Base-by-base conservation (phyloP, 1,139 yeast genomes). In the Zygoascus meyerae region DNA sequence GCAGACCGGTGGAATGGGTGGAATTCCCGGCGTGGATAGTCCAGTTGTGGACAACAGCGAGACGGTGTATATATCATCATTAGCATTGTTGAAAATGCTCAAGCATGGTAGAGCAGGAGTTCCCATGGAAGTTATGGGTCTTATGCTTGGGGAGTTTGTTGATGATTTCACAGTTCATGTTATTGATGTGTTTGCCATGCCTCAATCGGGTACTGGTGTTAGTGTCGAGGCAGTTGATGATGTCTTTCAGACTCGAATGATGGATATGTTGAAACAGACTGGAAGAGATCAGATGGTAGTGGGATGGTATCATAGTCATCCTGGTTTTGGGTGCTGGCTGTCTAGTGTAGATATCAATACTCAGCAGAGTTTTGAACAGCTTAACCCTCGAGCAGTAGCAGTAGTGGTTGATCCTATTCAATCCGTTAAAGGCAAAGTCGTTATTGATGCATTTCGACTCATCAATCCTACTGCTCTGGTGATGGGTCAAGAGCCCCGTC, bases 71-170 rank as follows among this genome's bases (percentile, higher is more conserved):
- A 89, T 94, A 50, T 92, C 98, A 33, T 89, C 97, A 34, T 75
- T 94, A 59, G 99, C 99, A 2, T 72, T 94, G 50, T 74, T 94
- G 53, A 94, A 94, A 68, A 92, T 92, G 98, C 78, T 92, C 63
- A 92, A 90, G 68, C 98, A 92, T 64, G 97, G 98, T 40, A 77
- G 97, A 62, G 97, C 98, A 1, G 99, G 99, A 63, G 98, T 94
- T 47, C 99, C 99, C 14, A 94, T 94, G 99, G 99, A 94, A 72
- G 99, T 94, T 44, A 94, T 94, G 99, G 99, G 99, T 2, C 76
- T 94, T 55, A 94, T 94, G 99, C 78, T 94, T 58, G 99, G 99
- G 44, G 97, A 92, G 59, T 90, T 92, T 68, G 95, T 94, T 26
- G 98, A 94, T 66, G 98, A 94, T 53, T 92, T 86, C 69, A 94